A percentile compares a stretch with the other conserved stretches of the same genome.
phyloP scores from a whole-genome alignment of 805 yeast genomes.

The Debaryomyces castellii region DNA sequence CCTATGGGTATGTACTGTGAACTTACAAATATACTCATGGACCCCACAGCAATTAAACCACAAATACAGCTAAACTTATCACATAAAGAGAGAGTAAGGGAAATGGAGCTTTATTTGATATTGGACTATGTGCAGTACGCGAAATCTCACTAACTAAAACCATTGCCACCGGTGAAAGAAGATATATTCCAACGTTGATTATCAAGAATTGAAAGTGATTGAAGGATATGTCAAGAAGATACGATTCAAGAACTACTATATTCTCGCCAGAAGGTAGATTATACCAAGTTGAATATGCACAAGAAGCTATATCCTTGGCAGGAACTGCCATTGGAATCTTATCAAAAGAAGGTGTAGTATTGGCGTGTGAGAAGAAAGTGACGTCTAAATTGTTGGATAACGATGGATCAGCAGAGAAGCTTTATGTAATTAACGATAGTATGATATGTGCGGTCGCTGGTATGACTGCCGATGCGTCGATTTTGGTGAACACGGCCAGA shows the following conservation, averaged over 20 bases:
- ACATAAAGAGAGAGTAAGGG: too few species aligned
- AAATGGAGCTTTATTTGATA: too few species aligned
- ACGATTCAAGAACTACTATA: conserved; percentile 98
- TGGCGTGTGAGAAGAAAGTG: conserved; percentile 96
- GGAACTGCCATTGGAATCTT: conserved; percentile 81
- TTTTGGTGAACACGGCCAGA: conserved; percentile 85
- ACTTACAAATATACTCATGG: conserved; percentile 26
- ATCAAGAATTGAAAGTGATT: conserved; percentile 1
- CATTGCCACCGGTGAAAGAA: conserved; percentile 9
- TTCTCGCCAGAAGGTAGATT: conserved; percentile 98
- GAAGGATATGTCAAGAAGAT: conserved; percentile 78
- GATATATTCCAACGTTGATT: background rate
- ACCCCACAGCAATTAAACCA: background rate
- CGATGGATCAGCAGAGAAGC: conserved; percentile 89
- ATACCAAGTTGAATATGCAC: conserved; percentile 95
- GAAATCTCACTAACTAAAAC: conserved; percentile 1
- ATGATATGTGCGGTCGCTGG: conserved; percentile 97
- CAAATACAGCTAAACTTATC: too few species aligned
- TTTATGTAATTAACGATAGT: conserved; percentile 80
- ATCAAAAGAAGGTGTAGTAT: conserved; percentile 82
- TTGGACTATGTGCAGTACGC: conserved; percentile 6
- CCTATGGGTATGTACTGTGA: conserved; percentile 72
- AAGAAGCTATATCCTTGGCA: conserved; percentile 84
- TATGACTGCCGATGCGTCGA: conserved; percentile 94
- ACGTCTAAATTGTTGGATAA: conserved; percentile 91